phyloP scores from a whole-genome alignment of 305 asterid species.

The Coffea humblotiana region DNA sequence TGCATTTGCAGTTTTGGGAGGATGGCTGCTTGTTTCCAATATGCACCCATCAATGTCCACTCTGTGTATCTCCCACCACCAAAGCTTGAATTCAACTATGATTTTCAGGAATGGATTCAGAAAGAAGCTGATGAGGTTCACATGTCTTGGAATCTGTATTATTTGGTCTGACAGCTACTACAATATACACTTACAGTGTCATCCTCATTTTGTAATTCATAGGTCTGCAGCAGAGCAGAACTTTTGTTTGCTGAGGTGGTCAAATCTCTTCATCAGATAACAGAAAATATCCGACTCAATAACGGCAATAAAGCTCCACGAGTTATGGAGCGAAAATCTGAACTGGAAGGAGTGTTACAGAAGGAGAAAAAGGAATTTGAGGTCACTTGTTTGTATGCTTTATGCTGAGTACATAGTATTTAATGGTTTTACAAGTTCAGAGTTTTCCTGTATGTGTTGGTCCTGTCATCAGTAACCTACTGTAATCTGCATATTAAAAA shows the following conservation, averaged over 20 bases:
- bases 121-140: slow-evolving; percentile 67
- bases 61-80: slow-evolving; percentile 78
- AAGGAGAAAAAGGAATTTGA: slow-evolving; percentile 69
- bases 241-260: slow-evolving; percentile 57
- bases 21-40: slow-evolving; percentile 78
- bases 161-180: slow-evolving; percentile 3
- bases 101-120: slow-evolving; percentile 65
- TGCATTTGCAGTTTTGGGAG: slow-evolving; percentile 63
- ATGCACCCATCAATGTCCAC: slow-evolving; percentile 71
- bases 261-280: slow-evolving; percentile 52
- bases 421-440: not conserved
- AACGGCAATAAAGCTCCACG: slow-evolving; percentile 39
- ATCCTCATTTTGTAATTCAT: slow-evolving; percentile 24
- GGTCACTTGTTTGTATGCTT: slow-evolving; percentile 42
- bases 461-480: not conserved
- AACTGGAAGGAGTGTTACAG: slow-evolving; percentile 56
- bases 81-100: slow-evolving; percentile 62
- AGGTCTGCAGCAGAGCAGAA: slow-evolving; percentile 56
- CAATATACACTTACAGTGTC: slow-evolving; percentile 25
- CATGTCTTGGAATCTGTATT: slow-evolving; percentile 3
- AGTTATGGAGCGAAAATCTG: slow-evolving; percentile 45
- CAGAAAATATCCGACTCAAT: slow-evolving; percentile 36
- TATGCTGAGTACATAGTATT: not conserved
- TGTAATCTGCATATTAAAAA: slow-evolving; percentile 4
- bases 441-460: not conserved